phyloP scores from a whole-genome alignment of 75 land plant species.

The Pinus tabuliformis region DNA sequence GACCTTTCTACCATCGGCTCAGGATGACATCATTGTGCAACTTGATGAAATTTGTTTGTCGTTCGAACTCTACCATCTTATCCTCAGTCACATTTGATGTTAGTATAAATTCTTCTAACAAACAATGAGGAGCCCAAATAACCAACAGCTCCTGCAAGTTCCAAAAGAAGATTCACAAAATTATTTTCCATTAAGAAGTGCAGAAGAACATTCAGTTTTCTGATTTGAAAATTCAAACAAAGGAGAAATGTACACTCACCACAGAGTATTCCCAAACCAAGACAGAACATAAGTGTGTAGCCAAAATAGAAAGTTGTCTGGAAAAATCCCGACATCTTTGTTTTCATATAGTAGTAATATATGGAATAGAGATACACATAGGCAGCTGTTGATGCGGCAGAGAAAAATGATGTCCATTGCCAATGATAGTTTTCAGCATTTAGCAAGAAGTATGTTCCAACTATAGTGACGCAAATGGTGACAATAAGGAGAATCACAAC shows the following conservation, averaged over 20 bases:
- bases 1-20: no score
- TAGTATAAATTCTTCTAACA: conserved; percentile 62
- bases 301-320: conserved; percentile 37
- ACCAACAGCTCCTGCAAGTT: conserved; percentile 51
- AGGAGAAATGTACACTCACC: conserved; percentile 16
- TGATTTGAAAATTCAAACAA: neutral
- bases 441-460: conserved; percentile 35
- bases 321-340: conserved; percentile 39
- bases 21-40: no score
- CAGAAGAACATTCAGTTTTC: neutral
- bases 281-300: conserved; percentile 36
- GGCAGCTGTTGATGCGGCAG: conserved; percentile 34
- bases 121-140: conserved; percentile 56
- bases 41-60: no score
- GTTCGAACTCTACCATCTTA: neutral
- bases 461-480: conserved; percentile 36
- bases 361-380: conserved; percentile 36
- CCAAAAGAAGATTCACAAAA: neutral
- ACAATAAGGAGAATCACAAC: conserved; percentile 33
- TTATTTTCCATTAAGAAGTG: neutral
- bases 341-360: conserved; percentile 39
- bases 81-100: conserved; percentile 58
- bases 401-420: conserved; percentile 46
- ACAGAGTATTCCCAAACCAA: conserved; percentile 36
- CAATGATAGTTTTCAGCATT: conserved; percentile 42